phyloP scores from a whole-genome alignment of 495 filamentous ascomycete genomes.

The Pseudomonodictys pantanalensis region DNA sequence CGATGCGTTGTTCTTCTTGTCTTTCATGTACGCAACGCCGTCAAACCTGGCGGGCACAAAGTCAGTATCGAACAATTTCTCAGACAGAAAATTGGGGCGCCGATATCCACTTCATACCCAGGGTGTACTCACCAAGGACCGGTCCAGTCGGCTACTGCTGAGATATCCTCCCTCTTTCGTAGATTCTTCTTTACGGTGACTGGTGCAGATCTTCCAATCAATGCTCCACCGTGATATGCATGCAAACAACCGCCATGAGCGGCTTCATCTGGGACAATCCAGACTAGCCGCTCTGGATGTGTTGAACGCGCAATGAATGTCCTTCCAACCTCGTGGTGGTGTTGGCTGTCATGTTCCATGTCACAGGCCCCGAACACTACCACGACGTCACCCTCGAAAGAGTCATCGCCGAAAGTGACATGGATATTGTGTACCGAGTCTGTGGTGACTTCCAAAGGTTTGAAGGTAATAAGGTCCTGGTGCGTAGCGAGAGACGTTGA shows the following conservation, averaged over 20 bases:
- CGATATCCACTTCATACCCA: no score
- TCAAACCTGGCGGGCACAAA: no score
- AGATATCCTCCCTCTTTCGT: conserved; percentile 38
- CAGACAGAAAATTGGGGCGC: no score
- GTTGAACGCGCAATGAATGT: conserved; percentile 10
- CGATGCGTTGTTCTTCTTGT: conserved; percentile 51
- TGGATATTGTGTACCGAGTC: conserved; percentile 29
- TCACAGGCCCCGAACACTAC: conserved; percentile 22
- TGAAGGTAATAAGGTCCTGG: conserved; percentile 16
- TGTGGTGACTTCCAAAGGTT: conserved; percentile 1
- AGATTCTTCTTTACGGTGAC: conserved; percentile 36
- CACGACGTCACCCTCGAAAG: conserved; percentile 22
- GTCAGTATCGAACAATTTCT: no score
- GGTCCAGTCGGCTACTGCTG: conserved; percentile 49
- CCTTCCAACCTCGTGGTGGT: conserved; percentile 23
- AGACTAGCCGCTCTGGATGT: conserved; percentile 44
- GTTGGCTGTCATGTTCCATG: conserved; percentile 2
- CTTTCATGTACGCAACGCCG: conserved; percentile 57
- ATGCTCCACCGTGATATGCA: conserved; percentile 43
- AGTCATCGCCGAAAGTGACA: conserved; percentile 8
- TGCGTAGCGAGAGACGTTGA: conserved; percentile 2
- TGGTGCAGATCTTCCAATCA: conserved; percentile 48
- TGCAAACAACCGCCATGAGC: conserved; percentile 50
- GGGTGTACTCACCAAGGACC: conserved; percentile 65
- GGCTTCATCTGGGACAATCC: conserved; percentile 52